Conservation (phyloP, 257 asterid species). For the Leptodermis oblonga region DNA sequence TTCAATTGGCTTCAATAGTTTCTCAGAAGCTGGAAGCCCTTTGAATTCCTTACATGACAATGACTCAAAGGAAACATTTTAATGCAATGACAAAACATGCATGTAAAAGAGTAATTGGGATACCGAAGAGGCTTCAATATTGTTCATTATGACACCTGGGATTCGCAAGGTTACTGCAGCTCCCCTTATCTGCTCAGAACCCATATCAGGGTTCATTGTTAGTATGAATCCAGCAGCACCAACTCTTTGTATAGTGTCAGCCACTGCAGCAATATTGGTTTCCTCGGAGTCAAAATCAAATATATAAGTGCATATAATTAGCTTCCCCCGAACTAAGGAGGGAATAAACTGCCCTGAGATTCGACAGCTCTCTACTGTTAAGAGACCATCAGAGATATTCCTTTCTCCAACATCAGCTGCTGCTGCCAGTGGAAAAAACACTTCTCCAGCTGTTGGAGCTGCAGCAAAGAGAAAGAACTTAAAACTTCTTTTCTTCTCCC, state of each 20-base stretch:
- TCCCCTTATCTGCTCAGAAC: slow-evolving; percentile 44
- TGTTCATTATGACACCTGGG: slow-evolving; percentile 55
- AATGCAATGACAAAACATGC: not conserved
- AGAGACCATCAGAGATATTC: slow-evolving; percentile 39
- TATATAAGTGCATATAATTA: slow-evolving; percentile 49
- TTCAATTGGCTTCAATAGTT: not conserved
- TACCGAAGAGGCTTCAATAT: slow-evolving; percentile 58
- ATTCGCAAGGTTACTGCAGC: slow-evolving; percentile 34
- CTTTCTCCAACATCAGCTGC: slow-evolving; percentile 55
- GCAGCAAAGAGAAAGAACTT: slow-evolving; percentile 19
- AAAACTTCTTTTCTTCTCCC: not conserved
- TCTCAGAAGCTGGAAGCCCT: not conserved
- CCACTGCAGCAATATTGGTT: slow-evolving; percentile 46
- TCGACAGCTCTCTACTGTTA: slow-evolving; percentile 53
- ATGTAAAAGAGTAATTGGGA: not conserved
- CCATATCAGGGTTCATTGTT: slow-evolving; percentile 57
- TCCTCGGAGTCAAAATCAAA: slow-evolving; percentile 52
- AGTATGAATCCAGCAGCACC: slow-evolving; percentile 73
- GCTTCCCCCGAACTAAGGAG: slow-evolving; percentile 51
- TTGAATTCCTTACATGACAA: not conserved
- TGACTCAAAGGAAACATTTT: not conserved
- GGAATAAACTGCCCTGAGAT: slow-evolving; percentile 41
- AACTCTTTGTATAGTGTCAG: slow-evolving; percentile 34
- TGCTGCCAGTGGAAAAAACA: slow-evolving; percentile 44
- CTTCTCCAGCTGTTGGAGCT: slow-evolving; percentile 55